These are phyloP conservation scores for Annulohypoxylon maeteangense DNA, from an alignment of 495 filamentous ascomycete genomes.

Conservation along the genomic window DNA sequence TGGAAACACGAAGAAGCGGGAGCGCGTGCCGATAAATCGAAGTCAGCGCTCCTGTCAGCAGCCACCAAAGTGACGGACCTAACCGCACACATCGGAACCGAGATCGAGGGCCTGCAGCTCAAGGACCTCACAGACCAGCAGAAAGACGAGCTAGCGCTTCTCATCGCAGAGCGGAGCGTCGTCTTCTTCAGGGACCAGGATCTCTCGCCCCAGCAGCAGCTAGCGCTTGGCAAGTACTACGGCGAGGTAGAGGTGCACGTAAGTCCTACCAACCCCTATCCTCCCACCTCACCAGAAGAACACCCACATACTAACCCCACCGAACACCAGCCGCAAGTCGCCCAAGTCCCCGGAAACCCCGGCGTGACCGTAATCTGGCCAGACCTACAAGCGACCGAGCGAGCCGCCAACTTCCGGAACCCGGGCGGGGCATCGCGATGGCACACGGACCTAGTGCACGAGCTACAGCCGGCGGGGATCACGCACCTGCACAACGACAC, in stretches of 20 bases:
- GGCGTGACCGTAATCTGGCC: slow-evolving; percentile 77
- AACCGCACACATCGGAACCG: slow-evolving; percentile 75
- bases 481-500: slow-evolving; percentile 77
- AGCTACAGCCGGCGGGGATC: slow-evolving; percentile 74
- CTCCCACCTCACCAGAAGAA: neutral
- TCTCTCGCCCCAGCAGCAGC: slow-evolving; percentile 74
- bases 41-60: slow-evolving; percentile 70
- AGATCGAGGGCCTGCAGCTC: slow-evolving; percentile 74
- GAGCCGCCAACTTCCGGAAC: slow-evolving; percentile 66
- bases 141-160: slow-evolving; percentile 74
- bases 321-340: slow-evolving; percentile 68
- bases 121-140: slow-evolving; percentile 75
- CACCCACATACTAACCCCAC: slow-evolving; percentile 21
- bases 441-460: slow-evolving; percentile 78
- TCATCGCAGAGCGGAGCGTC: slow-evolving; percentile 78
- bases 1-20: slow-evolving; percentile 69
- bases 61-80: slow-evolving; percentile 73
- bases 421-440: slow-evolving; percentile 73
- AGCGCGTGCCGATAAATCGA: slow-evolving; percentile 72
- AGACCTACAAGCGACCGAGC: slow-evolving; percentile 67
- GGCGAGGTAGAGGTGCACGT: slow-evolving; percentile 76
- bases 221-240: slow-evolving; percentile 70
- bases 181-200: slow-evolving; percentile 82
- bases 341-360: slow-evolving; percentile 73
- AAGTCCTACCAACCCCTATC: slow-evolving; percentile 50